These are phyloP conservation scores for Alternaria sp. DNA, from an alignment of 2,329 filamentous ascomycete species.

Conservation along the genomic window DNA sequence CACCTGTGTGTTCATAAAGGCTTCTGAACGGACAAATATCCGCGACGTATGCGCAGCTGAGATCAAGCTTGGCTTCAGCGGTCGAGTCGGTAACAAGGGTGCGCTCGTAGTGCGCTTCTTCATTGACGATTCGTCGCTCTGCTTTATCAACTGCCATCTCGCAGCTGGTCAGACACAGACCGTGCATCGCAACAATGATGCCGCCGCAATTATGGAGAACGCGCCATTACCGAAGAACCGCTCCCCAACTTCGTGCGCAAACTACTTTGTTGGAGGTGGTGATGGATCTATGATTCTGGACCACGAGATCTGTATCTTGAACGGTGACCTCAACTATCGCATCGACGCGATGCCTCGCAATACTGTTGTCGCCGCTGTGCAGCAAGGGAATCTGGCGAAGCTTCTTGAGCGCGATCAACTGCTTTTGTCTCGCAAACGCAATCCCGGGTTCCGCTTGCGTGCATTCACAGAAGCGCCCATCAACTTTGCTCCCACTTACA, in stretches of 20 bases:
- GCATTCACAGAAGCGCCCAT: constrained; percentile 92
- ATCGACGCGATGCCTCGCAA: constrained; percentile 97
- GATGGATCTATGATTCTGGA: constrained; percentile 95
- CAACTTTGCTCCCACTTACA: constrained; percentile 94
- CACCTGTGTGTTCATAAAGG: constrained; percentile 93
- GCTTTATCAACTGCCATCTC: constrained; percentile 96
- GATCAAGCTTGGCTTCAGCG: constrained; percentile 95
- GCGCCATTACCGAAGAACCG: constrained; percentile 75
- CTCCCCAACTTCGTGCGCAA: constrained; percentile 71
- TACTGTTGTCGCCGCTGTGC: constrained; percentile 85
- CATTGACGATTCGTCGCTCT: constrained; percentile 91
- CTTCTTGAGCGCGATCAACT: constrained; percentile 94
- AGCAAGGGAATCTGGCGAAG: constrained; percentile 80
- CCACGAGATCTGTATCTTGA: constrained; percentile 95
- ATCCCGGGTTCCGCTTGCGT: constrained; percentile 86
- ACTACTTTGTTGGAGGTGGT: constrained; percentile 88
- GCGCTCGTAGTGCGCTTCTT: constrained; percentile 91
- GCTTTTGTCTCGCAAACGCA: constrained; percentile 85
- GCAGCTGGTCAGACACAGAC: constrained; percentile 93
- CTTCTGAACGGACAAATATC: constrained; percentile 77
- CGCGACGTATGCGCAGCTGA: constrained; percentile 80
- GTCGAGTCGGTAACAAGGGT: constrained; percentile 95
- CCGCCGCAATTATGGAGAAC: constrained; percentile 86
- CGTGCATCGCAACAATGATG: constrained; percentile 88
- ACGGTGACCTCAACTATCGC: constrained; percentile 96